These are phyloP conservation scores for Hirschfeldia incana DNA, from an alignment of 345 rosid species.

Conservation along the genomic window DNA sequence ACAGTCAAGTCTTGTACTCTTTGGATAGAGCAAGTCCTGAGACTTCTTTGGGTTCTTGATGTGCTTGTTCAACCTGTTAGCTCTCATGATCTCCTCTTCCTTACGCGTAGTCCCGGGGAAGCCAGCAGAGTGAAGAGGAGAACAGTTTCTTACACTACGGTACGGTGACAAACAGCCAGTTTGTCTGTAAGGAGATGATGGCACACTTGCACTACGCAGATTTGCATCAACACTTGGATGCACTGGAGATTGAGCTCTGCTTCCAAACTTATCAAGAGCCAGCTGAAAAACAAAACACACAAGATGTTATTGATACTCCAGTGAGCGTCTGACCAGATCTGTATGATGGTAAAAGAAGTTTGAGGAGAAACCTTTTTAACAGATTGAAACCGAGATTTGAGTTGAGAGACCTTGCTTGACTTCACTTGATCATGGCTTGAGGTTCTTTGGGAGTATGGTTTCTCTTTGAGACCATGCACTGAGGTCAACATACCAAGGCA, in stretches of 20 bases:
- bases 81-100: conserved; percentile 54
- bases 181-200: conserved; percentile 65
- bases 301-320: neutral
- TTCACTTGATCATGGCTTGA: conserved; percentile 41
- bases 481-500: conserved; percentile 69
- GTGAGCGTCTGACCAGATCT: conserved; percentile 11
- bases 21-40: conserved; percentile 51
- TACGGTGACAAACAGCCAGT: conserved; percentile 56
- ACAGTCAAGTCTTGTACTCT: conserved; percentile 40
- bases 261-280: conserved; percentile 44
- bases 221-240: conserved; percentile 32
- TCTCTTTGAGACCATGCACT: conserved; percentile 58
- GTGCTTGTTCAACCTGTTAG: conserved; percentile 47
- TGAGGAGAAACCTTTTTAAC: conserved; percentile 53
- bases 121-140: conserved; percentile 60
- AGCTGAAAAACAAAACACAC: conserved; percentile 43
- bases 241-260: conserved; percentile 51
- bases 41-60: conserved; percentile 43
- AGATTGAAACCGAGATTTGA: conserved; percentile 50
- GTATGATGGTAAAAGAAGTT: conserved; percentile 1
- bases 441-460: conserved; percentile 45
- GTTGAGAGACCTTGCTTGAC: conserved; percentile 44
- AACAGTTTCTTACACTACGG: conserved; percentile 53
- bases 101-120: conserved; percentile 55
- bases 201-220: conserved; percentile 35